These are phyloP conservation scores for Chlorella sp. DNA, from an alignment of 139 green algal genomes.

Conservation along the genomic window DNA sequence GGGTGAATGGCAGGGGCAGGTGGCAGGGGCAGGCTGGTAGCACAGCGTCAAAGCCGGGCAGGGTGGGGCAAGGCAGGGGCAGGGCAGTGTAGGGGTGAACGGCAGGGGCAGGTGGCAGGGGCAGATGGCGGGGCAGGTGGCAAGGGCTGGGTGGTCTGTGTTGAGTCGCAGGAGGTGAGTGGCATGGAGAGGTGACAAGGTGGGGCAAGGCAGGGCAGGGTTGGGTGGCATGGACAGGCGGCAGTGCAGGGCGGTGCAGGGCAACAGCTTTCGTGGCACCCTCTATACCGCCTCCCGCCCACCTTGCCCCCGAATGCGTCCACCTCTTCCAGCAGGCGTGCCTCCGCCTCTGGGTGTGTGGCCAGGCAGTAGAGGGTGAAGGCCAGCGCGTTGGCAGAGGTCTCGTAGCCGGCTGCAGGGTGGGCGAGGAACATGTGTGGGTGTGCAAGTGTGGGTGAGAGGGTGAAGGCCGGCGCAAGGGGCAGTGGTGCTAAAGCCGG, in stretches of 20 bases:
- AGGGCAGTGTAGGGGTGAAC: background rate
- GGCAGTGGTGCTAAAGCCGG: no score
- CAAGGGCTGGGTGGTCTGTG: no score
- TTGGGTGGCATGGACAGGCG: background rate
- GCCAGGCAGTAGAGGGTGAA: slow-evolving; percentile 45
- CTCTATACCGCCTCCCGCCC: background rate
- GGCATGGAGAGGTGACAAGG: no score
- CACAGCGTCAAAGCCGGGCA: no score
- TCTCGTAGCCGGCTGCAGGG: slow-evolving; percentile 25
- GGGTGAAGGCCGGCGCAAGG: background rate
- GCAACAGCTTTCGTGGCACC: background rate
- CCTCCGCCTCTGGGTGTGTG: slow-evolving; percentile 35
- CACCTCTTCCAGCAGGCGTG: slow-evolving; percentile 41
- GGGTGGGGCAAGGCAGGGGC: no score
- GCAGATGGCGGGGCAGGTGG: background rate
- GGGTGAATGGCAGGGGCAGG: no score
- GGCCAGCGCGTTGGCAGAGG: slow-evolving; percentile 36
- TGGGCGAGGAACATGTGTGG: background rate
- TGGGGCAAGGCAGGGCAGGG: no score
- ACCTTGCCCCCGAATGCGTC: slow-evolving; percentile 42
- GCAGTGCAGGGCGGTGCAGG: background rate
- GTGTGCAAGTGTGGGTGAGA: background rate
- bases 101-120: background rate
- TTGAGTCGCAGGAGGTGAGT: no score
- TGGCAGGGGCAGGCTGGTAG: no score